These are phyloP conservation scores for Cryoendolithus antarcticus DNA, from an alignment of 2,329 filamentous ascomycete species.

Conservation along the genomic window DNA sequence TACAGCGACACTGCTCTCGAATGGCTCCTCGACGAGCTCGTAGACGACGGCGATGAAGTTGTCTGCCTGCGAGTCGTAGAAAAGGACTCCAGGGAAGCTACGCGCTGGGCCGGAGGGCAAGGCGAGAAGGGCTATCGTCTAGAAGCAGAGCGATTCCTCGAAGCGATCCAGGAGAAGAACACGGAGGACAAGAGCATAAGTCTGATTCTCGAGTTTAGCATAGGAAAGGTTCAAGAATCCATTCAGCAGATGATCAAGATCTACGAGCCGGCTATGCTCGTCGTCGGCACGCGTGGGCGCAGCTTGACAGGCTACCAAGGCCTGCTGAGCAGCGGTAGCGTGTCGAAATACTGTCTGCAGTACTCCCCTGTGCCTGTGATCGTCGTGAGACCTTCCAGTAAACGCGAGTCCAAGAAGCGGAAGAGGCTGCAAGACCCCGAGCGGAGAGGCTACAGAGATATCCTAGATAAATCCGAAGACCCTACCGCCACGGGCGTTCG, in stretches of 20 bases:
- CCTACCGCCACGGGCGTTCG: slow-evolving; percentile 7
- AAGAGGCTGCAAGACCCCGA: slow-evolving; percentile 69
- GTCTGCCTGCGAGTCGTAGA: slow-evolving; percentile 83
- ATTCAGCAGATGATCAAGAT: slow-evolving; percentile 88
- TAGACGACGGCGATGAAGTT: slow-evolving; percentile 87
- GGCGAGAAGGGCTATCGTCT: slow-evolving; percentile 51
- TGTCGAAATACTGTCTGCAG: slow-evolving; percentile 89
- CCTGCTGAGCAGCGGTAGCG: slow-evolving; percentile 65
- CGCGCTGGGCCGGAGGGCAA: slow-evolving; percentile 27
- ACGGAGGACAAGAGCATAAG: slow-evolving; percentile 72
- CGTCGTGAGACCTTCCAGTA: slow-evolving; percentile 75
- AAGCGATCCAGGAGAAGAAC: slow-evolving; percentile 69
- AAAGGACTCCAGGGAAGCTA: slow-evolving; percentile 59
- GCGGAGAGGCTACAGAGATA: slow-evolving; percentile 63
- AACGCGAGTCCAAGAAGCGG: slow-evolving; percentile 77
- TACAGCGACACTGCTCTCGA: slow-evolving; percentile 88
- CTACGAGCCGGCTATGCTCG: slow-evolving; percentile 80
- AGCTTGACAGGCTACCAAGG: slow-evolving; percentile 78
- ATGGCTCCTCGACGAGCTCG: slow-evolving; percentile 83
- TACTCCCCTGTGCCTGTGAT: slow-evolving; percentile 89
- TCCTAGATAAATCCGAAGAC: slow-evolving; percentile 52
- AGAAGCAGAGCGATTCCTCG: slow-evolving; percentile 63
- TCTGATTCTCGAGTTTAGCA: slow-evolving; percentile 72
- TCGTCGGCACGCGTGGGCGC: slow-evolving; percentile 78
- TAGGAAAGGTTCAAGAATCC: slow-evolving; percentile 79